Conservation (phyloP, 2,329 filamentous ascomycete genomes). For the Fusarium sp. region DNA sequence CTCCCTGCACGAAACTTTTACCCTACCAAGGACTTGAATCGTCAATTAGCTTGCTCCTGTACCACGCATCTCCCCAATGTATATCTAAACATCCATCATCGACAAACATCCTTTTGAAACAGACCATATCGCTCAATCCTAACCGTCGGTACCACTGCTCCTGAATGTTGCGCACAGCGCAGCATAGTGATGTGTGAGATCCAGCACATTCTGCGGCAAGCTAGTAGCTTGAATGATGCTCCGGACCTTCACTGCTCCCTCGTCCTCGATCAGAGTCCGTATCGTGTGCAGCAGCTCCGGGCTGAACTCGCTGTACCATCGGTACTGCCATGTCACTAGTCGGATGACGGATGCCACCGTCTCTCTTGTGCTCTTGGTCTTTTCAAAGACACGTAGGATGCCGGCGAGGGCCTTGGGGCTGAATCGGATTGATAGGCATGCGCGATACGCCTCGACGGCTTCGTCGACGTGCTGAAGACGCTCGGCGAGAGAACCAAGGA, state of each 20-base stretch:
- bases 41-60: slow-evolving; percentile 33
- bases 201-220: slow-evolving; percentile 89
- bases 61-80: slow-evolving; percentile 6
- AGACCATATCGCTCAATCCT: slow-evolving; percentile 36
- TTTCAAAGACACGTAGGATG: slow-evolving; percentile 82
- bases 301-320: slow-evolving; percentile 99
- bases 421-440: slow-evolving; percentile 88
- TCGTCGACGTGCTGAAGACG: slow-evolving; percentile 92
- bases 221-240: slow-evolving; percentile 98
- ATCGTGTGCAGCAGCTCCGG: slow-evolving; percentile 89
- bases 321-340: slow-evolving; percentile 96
- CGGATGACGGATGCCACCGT: slow-evolving; percentile 88
- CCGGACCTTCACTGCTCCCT: slow-evolving; percentile 95
- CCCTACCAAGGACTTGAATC: slow-evolving; percentile 12
- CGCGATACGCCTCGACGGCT: slow-evolving; percentile 90
- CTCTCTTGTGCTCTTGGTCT: slow-evolving; percentile 80
- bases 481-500: slow-evolving; percentile 90
- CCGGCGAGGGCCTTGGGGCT: slow-evolving; percentile 92
- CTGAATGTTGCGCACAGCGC: slow-evolving; percentile 93
- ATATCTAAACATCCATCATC: slow-evolving; percentile 21
- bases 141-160: slow-evolving; percentile 91
- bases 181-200: slow-evolving; percentile 96
- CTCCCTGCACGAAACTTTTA: slow-evolving; percentile 20
- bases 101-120: slow-evolving; percentile 11
- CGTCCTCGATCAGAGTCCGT: slow-evolving; percentile 93